These are phyloP conservation scores for Stagonosporopsis vannaccii DNA, from an alignment of 2,329 filamentous ascomycete species.

Conservation along the genomic window DNA sequence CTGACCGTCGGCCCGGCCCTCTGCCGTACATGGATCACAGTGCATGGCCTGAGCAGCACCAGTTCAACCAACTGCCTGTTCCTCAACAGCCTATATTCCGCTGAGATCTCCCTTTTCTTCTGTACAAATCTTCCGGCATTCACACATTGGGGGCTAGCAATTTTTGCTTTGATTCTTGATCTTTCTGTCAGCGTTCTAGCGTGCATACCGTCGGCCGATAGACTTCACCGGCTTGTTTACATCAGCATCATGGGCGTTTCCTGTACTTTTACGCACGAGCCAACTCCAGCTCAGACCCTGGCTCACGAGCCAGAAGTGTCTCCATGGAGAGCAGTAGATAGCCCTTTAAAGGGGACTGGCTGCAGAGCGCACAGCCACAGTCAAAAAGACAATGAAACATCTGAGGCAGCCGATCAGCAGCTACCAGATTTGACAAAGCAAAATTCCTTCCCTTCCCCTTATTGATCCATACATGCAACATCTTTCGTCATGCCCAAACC, in stretches of 20 bases:
- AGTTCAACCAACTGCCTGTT: constrained; percentile 49
- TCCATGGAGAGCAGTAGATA: constrained; percentile 5
- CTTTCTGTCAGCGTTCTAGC: constrained; percentile 45
- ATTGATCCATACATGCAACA: background rate
- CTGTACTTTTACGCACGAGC: constrained; percentile 10
- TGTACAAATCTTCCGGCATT: constrained; percentile 16
- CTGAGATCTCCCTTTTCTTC: constrained; percentile 16
- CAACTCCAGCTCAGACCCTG: background rate
- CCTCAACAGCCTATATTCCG: constrained; percentile 49
- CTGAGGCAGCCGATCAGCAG: background rate
- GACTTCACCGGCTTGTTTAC: constrained; percentile 22
- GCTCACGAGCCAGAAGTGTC: background rate
- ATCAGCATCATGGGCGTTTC: constrained; percentile 31
- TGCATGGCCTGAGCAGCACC: constrained; percentile 48
- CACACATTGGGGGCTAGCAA: constrained; percentile 14
- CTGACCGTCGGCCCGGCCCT: constrained; percentile 54
- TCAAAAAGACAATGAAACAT: constrained; percentile 4
- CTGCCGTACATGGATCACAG: constrained; percentile 54
- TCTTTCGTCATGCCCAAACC: background rate
- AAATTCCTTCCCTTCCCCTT: background rate
- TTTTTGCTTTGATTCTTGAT: constrained; percentile 17
- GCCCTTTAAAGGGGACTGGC: constrained; percentile 1
- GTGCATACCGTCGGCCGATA: constrained; percentile 44
- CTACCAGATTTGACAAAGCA: constrained; percentile 1
- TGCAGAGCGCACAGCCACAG: constrained; percentile 1